Evolutionary conservation across 768 basidiomycete genomes (phyloP), one percentile per base, ranked within the genome.

Genomic region (Xerocomellus intermedius): DNA sequence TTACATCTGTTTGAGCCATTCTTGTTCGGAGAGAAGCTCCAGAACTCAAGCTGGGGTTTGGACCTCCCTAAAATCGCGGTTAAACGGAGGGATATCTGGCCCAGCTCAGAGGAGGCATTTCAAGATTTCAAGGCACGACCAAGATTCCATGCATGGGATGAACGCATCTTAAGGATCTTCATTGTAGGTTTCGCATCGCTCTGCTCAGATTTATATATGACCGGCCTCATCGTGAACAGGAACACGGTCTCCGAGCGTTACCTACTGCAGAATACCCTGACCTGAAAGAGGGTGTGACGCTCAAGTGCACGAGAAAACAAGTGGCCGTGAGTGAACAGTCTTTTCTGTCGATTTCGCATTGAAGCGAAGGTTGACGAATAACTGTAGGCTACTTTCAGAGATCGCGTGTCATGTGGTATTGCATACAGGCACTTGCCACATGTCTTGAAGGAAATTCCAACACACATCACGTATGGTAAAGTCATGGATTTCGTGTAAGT

Each of bases 231-330:
- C 2, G 3, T n/a, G 24, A 22, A 52, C 46, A 58, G 56, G 28
- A 41, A 4, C 26, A 60, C n/a, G 56, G 49, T 12, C 52, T 60
- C 48, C 56, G 46, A 22, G n/a, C 48, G 8, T 16, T 52, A 14
- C 55, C 51, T 3, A 50, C 55, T 16, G 37, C 33, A 4, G 52
- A 58, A 13, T 52, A 54, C 7, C 52, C 52, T 1, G 49, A 58
- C 6, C 10, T 7, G 10, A 26, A 30, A 7, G 26, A 41, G 2
- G 56, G 59, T 2, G 49, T 52, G n/a, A 52, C 56, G 7, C 46
- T 60, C 17, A 54, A 52, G 6, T 45, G 46, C n/a, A 47, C 48
- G 10, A 50, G 2, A 7, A 33, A 42, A 22, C 55, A 56, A 21
- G 42, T 50, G 10, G 47, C 55, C 8, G 54, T 55, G n/a, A 14